These are phyloP conservation scores for Cadophora sp. DNA, from an alignment of 2,329 filamentous ascomycete genomes.

Conservation along the genomic window DNA sequence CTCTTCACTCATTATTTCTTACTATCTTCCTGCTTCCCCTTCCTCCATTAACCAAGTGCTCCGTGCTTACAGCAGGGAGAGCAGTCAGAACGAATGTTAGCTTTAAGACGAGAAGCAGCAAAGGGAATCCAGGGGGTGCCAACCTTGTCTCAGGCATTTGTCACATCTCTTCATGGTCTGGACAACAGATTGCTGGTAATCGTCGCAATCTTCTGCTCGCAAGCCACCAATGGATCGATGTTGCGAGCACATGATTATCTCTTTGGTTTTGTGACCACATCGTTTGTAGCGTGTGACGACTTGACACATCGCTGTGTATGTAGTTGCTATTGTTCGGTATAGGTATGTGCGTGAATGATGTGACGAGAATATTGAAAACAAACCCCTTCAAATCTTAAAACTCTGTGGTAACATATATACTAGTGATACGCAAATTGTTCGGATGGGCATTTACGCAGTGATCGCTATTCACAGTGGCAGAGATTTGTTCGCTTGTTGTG, in stretches of 20 bases:
- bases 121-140: background rate
- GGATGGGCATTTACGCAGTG: background rate
- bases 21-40: too few species aligned
- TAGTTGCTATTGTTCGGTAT: background rate
- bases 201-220: background rate
- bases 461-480: too few species aligned
- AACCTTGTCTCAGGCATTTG: background rate
- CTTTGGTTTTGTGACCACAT: slow-evolving; percentile 5
- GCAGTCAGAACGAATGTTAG: background rate
- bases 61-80: background rate
- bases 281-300: background rate
- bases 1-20: too few species aligned
- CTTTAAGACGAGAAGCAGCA: background rate
- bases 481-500: background rate
- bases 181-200: background rate
- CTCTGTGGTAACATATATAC: background rate
- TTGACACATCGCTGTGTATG: slow-evolving; percentile 9
- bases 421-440: background rate
- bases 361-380: background rate
- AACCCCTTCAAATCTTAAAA: background rate
- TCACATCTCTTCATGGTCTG: background rate
- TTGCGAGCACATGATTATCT: background rate
- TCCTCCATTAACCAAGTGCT: background rate
- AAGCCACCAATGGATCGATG: background rate
- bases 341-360: background rate